Conservation (phyloP, 257 asterid species). For the Solanum tarapatanum region DNA sequence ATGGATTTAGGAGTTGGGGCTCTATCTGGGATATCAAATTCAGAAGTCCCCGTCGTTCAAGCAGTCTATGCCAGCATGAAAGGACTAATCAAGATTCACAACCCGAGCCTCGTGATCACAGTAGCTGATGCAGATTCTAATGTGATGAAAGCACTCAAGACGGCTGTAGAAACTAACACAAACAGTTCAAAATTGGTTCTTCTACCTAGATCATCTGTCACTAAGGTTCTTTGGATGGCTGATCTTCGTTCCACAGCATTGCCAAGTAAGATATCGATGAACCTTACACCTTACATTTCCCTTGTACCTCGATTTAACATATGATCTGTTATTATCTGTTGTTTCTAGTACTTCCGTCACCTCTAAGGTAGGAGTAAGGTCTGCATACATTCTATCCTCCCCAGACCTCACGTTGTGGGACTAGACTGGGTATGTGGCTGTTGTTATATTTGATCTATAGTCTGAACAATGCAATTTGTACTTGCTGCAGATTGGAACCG, state of each 20-base stretch:
- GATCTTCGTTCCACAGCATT: constrained; percentile 79
- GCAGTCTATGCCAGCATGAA: constrained; percentile 82
- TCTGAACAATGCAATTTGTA: neutral
- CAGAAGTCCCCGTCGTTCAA: constrained; percentile 76
- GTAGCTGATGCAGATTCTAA: constrained; percentile 47
- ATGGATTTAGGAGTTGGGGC: constrained; percentile 71
- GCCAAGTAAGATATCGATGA: constrained; percentile 44
- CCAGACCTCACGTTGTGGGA: neutral
- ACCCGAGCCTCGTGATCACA: constrained; percentile 67
- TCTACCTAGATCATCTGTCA: constrained; percentile 48
- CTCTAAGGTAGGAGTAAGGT: neutral
- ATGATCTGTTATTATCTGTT: neutral
- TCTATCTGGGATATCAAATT: constrained; percentile 41
- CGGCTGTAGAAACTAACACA: constrained; percentile 43
- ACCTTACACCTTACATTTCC: neutral
- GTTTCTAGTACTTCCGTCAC: neutral
- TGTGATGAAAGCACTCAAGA: constrained; percentile 69
- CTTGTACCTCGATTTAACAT: neutral
- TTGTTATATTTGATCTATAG: neutral
- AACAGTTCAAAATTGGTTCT: constrained; percentile 45
- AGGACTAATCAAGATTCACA: constrained; percentile 75
- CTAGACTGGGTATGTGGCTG: neutral
- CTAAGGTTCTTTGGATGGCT: constrained; percentile 84
- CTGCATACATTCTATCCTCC: accelerated
- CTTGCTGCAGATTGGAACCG: constrained; percentile 74